These are phyloP conservation scores for Filobasidium floriforme DNA, from an alignment of 768 basidiomycete genomes.

Conservation along the genomic window DNA sequence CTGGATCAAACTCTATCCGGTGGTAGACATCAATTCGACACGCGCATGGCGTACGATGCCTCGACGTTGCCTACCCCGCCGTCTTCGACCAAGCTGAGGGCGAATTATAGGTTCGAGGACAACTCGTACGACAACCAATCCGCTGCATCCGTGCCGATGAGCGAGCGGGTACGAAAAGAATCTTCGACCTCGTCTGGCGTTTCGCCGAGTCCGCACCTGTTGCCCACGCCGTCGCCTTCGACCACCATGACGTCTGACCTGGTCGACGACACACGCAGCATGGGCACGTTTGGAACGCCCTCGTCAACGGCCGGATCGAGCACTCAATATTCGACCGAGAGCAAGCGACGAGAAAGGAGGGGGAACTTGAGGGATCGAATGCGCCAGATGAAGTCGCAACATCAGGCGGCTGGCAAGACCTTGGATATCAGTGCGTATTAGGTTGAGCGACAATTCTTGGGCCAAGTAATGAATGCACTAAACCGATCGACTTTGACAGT, in stretches of 20 bases:
- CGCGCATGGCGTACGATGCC: not conserved
- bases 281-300: not conserved
- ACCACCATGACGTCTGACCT: not conserved
- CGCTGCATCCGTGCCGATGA: not conserved
- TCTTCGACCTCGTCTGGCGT: not conserved
- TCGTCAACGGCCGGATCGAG: not conserved
- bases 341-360: not conserved
- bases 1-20: too few species aligned
- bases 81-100: not conserved
- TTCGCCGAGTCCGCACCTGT: not conserved
- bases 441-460: too few species aligned
- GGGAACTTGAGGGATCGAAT: constrained; percentile 1
- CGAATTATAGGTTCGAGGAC: not conserved
- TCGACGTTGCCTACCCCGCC: not conserved
- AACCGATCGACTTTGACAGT: constrained; percentile 4
- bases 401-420: not conserved
- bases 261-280: not conserved
- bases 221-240: not conserved
- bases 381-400: not conserved
- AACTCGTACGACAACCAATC: not conserved
- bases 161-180: not conserved
- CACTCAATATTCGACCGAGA: not conserved
- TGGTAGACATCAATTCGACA: too few species aligned
- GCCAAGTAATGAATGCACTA: too few species aligned
- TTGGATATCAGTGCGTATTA: constrained; percentile 2